phyloP scores from a whole-genome alignment of 2,329 filamentous ascomycete species.

The Pochonia chlamydosporia region DNA sequence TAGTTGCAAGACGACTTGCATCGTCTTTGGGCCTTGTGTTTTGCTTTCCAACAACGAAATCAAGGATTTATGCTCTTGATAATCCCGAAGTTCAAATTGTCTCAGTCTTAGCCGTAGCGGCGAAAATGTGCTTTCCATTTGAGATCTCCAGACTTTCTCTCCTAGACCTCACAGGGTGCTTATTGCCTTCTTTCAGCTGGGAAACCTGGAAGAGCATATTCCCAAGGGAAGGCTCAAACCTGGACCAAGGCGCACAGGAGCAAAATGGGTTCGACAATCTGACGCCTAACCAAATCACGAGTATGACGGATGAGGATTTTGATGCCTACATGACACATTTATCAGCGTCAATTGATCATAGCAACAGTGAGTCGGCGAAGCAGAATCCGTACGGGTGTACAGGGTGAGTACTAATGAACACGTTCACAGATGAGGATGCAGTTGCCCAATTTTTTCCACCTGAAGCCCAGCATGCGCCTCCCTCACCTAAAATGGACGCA shows the following conservation, averaged over 20 bases:
- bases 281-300: constrained; percentile 55
- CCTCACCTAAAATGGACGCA: constrained; percentile 13
- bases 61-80: constrained; percentile 42
- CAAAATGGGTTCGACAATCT: constrained; percentile 41
- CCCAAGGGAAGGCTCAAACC: constrained; percentile 27
- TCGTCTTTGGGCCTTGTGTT: constrained; percentile 43
- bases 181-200: constrained; percentile 57
- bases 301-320: constrained; percentile 54
- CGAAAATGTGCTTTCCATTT: constrained; percentile 76
- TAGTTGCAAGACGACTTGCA: constrained; percentile 38
- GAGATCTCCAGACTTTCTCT: constrained; percentile 44
- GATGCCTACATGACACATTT: constrained; percentile 57
- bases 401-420: background rate
- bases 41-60: constrained; percentile 43
- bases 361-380: constrained; percentile 20
- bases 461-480: constrained; percentile 15
- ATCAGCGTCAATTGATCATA: constrained; percentile 24
- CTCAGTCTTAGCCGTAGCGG: constrained; percentile 64
- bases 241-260: constrained; percentile 7
- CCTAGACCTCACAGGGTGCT: background rate
- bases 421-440: constrained; percentile 18
- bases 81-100: constrained; percentile 73
- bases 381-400: no score
- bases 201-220: constrained; percentile 51
- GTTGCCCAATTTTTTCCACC: constrained; percentile 30